phyloP scores from a whole-genome alignment of 2,329 filamentous ascomycete species.

The Xylaria sp. region DNA sequence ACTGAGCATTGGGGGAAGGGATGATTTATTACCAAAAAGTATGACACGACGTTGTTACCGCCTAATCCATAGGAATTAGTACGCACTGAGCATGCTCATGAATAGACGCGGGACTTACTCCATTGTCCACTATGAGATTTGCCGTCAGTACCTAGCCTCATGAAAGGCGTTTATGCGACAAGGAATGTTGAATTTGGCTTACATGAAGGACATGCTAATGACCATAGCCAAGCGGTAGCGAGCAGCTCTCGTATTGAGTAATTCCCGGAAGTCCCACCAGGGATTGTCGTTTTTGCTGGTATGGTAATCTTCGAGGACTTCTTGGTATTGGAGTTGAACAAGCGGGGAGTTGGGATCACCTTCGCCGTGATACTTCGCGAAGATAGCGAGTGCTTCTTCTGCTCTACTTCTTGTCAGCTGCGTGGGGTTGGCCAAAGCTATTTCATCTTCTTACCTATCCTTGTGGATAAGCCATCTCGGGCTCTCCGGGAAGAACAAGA shows the following conservation, averaged over 20 bases:
- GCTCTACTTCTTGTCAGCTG: conserved; percentile 39
- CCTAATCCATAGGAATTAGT: conserved; percentile 9
- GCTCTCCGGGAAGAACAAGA: conserved; percentile 45
- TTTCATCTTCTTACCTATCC: conserved; percentile 42
- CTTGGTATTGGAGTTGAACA: conserved; percentile 62
- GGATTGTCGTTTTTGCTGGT: conserved; percentile 59
- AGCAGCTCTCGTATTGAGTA: conserved; percentile 54
- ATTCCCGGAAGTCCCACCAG: conserved; percentile 64
- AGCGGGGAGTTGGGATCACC: conserved; percentile 58
- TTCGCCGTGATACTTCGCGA: conserved; percentile 66
- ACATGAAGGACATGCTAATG: conserved; percentile 57
- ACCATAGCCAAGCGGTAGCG: conserved; percentile 58
- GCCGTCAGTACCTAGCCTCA: neutral
- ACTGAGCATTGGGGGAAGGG: neutral
- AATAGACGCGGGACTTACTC: conserved; percentile 30
- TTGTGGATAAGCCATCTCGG: conserved; percentile 47
- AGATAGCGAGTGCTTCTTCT: conserved; percentile 60
- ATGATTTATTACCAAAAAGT: conserved; percentile 42
- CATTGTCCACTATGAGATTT: conserved; percentile 47
- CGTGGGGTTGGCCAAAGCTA: neutral
- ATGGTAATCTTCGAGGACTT: conserved; percentile 58
- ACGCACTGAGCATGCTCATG: neutral
- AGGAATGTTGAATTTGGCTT: neutral
- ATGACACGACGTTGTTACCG: conserved; percentile 52
- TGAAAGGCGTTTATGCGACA: neutral